These are phyloP conservation scores for Aegle marmelos DNA, from an alignment of 345 rosid species.

Conservation along the genomic window DNA sequence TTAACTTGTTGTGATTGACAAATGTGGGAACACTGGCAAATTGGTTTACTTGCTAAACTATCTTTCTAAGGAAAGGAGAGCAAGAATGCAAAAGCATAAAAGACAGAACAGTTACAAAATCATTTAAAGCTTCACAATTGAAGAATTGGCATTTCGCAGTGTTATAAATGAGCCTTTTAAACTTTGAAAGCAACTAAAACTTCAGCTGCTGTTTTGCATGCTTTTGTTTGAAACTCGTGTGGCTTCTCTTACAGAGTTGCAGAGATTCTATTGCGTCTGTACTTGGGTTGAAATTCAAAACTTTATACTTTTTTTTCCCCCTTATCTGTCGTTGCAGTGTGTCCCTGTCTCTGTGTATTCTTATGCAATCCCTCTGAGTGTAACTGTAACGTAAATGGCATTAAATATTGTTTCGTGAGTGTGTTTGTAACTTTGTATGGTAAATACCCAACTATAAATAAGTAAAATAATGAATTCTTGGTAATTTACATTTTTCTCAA, in stretches of 20 bases:
- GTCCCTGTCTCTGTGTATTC: not conserved
- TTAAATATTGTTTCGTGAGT: not conserved
- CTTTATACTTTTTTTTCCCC: no score
- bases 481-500: not conserved
- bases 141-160: conserved; percentile 5
- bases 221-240: not conserved
- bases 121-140: conserved; percentile 8
- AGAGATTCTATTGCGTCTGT: not conserved
- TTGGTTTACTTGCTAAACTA: conserved; percentile 17
- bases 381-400: not conserved
- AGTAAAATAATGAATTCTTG: not conserved
- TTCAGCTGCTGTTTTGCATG: conserved; percentile 1
- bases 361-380: not conserved
- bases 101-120: conserved; percentile 5
- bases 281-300: not conserved
- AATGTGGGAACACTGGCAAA: conserved; percentile 20
- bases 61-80: conserved; percentile 4
- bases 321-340: not conserved
- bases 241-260: not conserved
- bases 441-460: conserved; percentile 6
- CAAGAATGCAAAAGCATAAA: conserved; percentile 1
- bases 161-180: conserved; percentile 7
- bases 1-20: conserved; percentile 16
- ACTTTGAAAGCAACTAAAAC: not conserved
- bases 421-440: conserved; percentile 15